These are phyloP conservation scores for Pseudocercospora fuligena DNA, from an alignment of 2,329 filamentous ascomycete species.

Conservation along the genomic window DNA sequence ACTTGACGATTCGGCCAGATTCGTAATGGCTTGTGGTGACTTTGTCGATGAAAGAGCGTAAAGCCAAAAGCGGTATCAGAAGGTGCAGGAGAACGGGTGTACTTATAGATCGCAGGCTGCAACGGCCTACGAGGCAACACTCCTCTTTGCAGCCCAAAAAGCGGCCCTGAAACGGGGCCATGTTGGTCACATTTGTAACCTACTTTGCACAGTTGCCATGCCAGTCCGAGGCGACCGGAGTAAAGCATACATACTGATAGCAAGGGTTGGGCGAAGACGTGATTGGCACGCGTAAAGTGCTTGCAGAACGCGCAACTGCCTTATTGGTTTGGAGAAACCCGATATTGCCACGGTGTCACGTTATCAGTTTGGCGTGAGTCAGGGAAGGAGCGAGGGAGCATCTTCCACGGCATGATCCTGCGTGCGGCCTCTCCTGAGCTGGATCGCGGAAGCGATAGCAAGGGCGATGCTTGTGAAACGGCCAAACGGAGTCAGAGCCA, in stretches of 20 bases:
- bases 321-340: conserved; percentile 23
- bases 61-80: conserved; percentile 18
- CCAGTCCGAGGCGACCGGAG: conserved; percentile 26
- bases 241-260: conserved; percentile 24
- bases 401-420: conserved; percentile 17
- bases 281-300: conserved; percentile 30
- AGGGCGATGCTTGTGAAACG: conserved; percentile 27
- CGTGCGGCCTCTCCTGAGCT: conserved; percentile 17
- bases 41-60: conserved; percentile 10
- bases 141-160: conserved; percentile 18
- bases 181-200: conserved; percentile 20
- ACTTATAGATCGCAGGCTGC: conserved; percentile 30
- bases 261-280: conserved; percentile 24
- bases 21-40: conserved; percentile 7
- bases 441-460: conserved; percentile 21
- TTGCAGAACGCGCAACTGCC: conserved; percentile 16
- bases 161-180: conserved; percentile 21
- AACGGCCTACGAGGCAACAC: conserved; percentile 29
- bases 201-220: conserved; percentile 27
- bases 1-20: not conserved
- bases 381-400: conserved; percentile 9
- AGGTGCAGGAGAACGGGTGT: conserved; percentile 27
- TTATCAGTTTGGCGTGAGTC: conserved; percentile 26
- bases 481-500: conserved; percentile 14
- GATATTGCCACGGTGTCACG: conserved; percentile 29